Conservation (phyloP, 768 basidiomycete genomes). For the Lentinula lateritia region DNA sequence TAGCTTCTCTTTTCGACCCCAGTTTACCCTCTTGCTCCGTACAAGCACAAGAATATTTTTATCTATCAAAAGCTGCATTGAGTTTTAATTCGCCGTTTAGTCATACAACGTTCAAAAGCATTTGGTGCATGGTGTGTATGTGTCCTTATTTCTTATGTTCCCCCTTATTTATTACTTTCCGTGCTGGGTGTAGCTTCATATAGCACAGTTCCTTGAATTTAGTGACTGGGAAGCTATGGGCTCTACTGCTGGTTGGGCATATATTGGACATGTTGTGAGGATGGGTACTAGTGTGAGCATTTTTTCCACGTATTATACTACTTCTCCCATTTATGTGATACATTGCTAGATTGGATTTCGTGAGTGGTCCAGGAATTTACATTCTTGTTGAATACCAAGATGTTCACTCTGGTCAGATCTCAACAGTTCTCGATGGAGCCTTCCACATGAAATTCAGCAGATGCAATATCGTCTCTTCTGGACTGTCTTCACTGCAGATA, state of each 20-base stretch:
- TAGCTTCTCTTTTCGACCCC: constrained; percentile 60
- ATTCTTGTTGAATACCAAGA: not conserved
- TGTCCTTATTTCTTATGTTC: not conserved
- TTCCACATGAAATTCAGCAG: constrained; percentile 37
- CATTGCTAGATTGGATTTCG: constrained; percentile 48
- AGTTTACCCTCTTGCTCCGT: constrained; percentile 38
- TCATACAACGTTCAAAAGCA: constrained; percentile 10
- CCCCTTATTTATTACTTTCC: not conserved
- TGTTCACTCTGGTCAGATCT: constrained; percentile 36
- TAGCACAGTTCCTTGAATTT: constrained; percentile 49
- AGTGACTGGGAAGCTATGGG: constrained; percentile 44
- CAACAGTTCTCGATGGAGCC: constrained; percentile 54
- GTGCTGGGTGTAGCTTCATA: constrained; percentile 25
- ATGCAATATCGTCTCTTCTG: constrained; percentile 58
- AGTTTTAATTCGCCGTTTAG: constrained; percentile 35
- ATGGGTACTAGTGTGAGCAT: constrained; percentile 53
- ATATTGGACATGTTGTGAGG: constrained; percentile 54
- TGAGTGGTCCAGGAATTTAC: constrained; percentile 20
- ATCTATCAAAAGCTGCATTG: constrained; percentile 50
- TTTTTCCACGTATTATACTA: not conserved
- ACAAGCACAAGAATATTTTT: constrained; percentile 58
- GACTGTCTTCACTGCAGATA: constrained; percentile 62
- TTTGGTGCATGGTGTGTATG: constrained; percentile 2
- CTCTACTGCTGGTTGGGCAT: constrained; percentile 47
- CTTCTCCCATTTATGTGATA: not conserved